Evolutionary conservation across 2,329 filamentous ascomycete species (phyloP).

Genomic region (Cladophialophora chaetospira): DNA sequence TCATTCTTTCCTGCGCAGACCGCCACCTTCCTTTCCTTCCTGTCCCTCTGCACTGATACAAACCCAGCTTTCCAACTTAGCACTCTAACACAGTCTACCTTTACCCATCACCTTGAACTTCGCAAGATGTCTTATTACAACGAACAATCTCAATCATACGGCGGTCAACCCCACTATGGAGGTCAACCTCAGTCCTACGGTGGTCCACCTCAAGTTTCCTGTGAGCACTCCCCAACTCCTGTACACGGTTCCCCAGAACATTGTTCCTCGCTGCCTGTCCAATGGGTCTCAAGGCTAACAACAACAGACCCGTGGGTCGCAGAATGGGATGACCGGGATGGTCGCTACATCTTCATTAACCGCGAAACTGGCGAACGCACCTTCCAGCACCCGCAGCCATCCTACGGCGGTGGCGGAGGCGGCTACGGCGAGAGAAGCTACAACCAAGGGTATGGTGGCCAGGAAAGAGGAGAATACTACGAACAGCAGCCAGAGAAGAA

Average conservation of each 20-base stretch:
- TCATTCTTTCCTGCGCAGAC: no score
- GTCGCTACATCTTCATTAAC: constrained; percentile 51
- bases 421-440: constrained; percentile 16
- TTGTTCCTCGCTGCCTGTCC: no score
- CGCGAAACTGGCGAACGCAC: constrained; percentile 48
- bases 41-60: background rate
- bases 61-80: no score
- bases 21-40: background rate
- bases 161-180: no score
- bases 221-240: no score
- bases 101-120: background rate
- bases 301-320: constrained; percentile 50
- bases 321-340: constrained; percentile 46
- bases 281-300: no score
- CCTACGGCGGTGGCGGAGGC: constrained; percentile 14
- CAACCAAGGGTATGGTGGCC: constrained; percentile 17
- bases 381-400: constrained; percentile 41
- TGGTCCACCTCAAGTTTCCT: constrained; percentile 33
- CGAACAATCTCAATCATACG: constrained; percentile 5
- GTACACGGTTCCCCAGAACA: no score
- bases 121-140: constrained; percentile 20
- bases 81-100: background rate
- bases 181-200: constrained; percentile 18
- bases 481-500: constrained; percentile 26
- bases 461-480: constrained; percentile 28